Evolutionary conservation across 2,329 filamentous ascomycete species (phyloP).

Genomic region (Trichoderma koningiopsis): DNA sequence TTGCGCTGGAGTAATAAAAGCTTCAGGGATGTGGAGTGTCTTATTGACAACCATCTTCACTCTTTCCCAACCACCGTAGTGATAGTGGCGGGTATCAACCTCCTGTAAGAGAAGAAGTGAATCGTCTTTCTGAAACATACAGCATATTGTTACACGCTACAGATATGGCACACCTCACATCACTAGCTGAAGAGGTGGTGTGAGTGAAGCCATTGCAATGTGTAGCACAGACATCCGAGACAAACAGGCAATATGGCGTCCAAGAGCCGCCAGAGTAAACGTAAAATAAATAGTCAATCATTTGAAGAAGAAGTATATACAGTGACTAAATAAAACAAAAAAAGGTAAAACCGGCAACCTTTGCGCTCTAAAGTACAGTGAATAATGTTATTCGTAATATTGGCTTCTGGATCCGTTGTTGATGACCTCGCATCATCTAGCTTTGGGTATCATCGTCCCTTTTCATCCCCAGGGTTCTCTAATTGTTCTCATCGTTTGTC

Average conservation of each 20-base stretch:
- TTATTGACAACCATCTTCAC: neutral
- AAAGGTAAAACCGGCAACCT: constrained; percentile 9
- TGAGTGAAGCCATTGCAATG: neutral
- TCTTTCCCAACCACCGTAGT: neutral
- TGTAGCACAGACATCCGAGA: neutral
- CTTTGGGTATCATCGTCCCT: constrained; percentile 18
- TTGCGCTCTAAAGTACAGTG: constrained; percentile 10
- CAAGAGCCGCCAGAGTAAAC: neutral
- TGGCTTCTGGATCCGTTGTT: neutral
- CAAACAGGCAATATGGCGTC: neutral
- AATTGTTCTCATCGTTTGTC: neutral
- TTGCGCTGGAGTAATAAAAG: neutral
- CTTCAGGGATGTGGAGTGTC: neutral
- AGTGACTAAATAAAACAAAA: neutral
- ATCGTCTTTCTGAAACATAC: neutral
- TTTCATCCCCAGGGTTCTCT: neutral
- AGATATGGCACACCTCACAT: too few species aligned
- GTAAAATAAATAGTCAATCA: neutral
- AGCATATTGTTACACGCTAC: neutral
- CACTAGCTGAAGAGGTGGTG: neutral
- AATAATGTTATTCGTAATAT: neutral
- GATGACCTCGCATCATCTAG: neutral
- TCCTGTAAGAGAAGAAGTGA: neutral
- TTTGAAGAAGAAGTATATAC: neutral
- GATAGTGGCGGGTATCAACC: neutral